A percentile compares a stretch with the other conserved stretches of the same genome.
These are phyloP conservation scores for Chamaecyparis obtusa DNA, from an alignment of 75 land plant genomes.

Conservation along the genomic window DNA sequence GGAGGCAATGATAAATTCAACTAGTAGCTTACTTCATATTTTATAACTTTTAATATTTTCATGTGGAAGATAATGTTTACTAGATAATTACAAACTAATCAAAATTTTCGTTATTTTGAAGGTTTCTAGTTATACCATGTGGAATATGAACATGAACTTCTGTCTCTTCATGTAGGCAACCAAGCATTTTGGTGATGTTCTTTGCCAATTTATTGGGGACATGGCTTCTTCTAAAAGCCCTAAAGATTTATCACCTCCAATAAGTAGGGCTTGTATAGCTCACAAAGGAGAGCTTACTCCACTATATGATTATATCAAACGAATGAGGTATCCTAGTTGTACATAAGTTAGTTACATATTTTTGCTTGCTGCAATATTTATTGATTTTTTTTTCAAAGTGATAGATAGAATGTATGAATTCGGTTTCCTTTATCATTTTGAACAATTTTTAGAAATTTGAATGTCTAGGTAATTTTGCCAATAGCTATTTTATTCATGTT, in stretches of 20 bases:
- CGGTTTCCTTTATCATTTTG: not conserved
- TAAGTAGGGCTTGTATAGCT: slow-evolving; percentile 84
- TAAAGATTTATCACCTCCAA: slow-evolving; percentile 49
- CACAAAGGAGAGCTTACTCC: slow-evolving; percentile 72
- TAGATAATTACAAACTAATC: not conserved
- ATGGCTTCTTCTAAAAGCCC: slow-evolving; percentile 56
- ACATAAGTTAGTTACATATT: slow-evolving; percentile 28
- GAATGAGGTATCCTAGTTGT: slow-evolving; percentile 53
- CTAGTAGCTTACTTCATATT: not conserved
- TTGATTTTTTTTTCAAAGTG: not conserved
- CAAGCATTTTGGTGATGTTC: slow-evolving; percentile 91
- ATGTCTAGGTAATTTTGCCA: not conserved
- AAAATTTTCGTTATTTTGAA: not conserved
- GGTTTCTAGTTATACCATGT: not conserved
- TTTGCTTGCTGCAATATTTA: not conserved
- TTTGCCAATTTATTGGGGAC: slow-evolving; percentile 67
- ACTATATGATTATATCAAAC: slow-evolving; percentile 76
- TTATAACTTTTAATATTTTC: not conserved
- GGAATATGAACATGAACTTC: not conserved
- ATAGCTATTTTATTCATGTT: not conserved
- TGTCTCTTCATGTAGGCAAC: slow-evolving; percentile 62
- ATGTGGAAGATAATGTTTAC: not conserved
- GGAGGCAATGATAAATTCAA: slow-evolving; percentile 49
- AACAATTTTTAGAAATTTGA: not conserved
- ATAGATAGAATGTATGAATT: not conserved